phyloP scores from a whole-genome alignment of 805 yeast genomes.

The Candida sonorensis region DNA sequence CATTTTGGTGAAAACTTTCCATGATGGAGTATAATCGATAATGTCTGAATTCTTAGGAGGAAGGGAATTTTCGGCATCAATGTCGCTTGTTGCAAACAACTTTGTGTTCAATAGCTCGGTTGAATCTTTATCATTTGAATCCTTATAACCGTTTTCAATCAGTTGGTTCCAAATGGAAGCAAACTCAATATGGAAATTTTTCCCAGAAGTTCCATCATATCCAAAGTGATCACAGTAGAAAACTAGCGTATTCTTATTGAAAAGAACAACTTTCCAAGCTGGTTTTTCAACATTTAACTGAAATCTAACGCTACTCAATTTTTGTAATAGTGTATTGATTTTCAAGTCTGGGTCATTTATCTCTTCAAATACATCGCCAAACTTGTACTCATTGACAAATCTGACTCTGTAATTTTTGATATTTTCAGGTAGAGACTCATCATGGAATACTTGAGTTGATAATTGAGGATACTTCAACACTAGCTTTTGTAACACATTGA shows the following conservation, averaged over 20 bases:
- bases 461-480: constrained; percentile 12
- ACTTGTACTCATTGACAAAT: constrained; percentile 3
- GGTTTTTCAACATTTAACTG: constrained; percentile 7
- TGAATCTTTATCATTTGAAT: constrained; percentile 2
- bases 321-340: constrained; percentile 3
- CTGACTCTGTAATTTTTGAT: too few relatives aligned
- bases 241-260: constrained; percentile 9
- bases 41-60: constrained; percentile 4
- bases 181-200: constrained; percentile 18
- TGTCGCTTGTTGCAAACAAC: constrained; percentile 2
- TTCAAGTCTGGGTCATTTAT: constrained; percentile 4
- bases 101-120: not conserved
- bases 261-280: constrained; percentile 17
- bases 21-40: constrained; percentile 6
- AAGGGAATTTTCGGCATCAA: not conserved
- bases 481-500: constrained; percentile 8
- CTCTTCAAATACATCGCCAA: constrained; percentile 14
- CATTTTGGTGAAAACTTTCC: too few relatives aligned
- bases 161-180: constrained; percentile 16
- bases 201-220: constrained; percentile 30
- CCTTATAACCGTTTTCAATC: too few relatives aligned
- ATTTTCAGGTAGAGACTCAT: too few relatives aligned
- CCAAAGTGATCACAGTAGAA: constrained; percentile 26
- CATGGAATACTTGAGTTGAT: constrained; percentile 9
- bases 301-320: constrained; percentile 3